These are phyloP conservation scores for Torrubiella hemipterigena DNA, from an alignment of 2,329 filamentous ascomycete genomes.

Conservation along the genomic window DNA sequence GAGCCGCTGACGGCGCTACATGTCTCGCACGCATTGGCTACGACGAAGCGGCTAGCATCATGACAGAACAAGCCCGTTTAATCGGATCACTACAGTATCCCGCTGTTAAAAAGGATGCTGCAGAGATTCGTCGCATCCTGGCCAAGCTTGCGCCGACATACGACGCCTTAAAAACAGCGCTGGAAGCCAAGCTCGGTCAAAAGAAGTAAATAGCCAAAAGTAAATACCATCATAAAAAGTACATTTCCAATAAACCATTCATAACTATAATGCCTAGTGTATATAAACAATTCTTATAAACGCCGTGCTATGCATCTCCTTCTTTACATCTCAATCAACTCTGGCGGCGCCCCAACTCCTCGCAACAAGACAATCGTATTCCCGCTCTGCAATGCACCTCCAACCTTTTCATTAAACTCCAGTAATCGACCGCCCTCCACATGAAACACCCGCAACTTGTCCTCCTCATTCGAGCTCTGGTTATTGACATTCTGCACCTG, in stretches of 20 bases:
- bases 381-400: conserved; percentile 59
- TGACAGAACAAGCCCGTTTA: conserved; percentile 6
- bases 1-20: conserved; percentile 8
- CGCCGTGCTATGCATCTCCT: conserved; percentile 2
- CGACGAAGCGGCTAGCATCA: conserved; percentile 3
- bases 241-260: too few relatives aligned
- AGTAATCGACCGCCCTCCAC: conserved; percentile 80
- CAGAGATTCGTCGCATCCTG: conserved; percentile 4
- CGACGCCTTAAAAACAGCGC: conserved; percentile 4
- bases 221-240: neutral
- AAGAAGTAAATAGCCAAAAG: neutral
- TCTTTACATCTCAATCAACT: conserved; percentile 49
- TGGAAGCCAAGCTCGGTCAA: too few relatives aligned
- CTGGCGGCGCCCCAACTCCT: conserved; percentile 69
- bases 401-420: conserved; percentile 81
- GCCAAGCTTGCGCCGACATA: conserved; percentile 8
- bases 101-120: conserved; percentile 5
- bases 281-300: neutral
- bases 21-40: conserved; percentile 8
- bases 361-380: conserved; percentile 84
- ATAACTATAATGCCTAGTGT: neutral
- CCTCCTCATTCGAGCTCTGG: conserved; percentile 59
- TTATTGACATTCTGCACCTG: conserved; percentile 83
- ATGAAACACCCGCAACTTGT: conserved; percentile 79
- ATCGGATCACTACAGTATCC: conserved; percentile 9